phyloP scores from a whole-genome alignment of 768 basidiomycete genomes.

The Tremella fuciformis region DNA sequence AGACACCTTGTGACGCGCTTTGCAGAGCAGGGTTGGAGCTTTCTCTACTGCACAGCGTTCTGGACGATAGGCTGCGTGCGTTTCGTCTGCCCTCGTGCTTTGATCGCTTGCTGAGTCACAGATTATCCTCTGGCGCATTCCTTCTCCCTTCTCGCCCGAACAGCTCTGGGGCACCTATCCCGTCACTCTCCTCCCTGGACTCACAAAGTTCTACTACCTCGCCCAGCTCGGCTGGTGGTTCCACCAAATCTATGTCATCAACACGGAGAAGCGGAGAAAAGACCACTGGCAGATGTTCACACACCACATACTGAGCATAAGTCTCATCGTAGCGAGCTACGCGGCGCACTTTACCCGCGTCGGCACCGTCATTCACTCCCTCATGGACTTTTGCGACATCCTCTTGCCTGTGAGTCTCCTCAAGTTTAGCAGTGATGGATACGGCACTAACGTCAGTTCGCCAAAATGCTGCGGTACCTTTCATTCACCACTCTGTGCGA shows the following conservation, averaged over 20 bases:
- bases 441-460: constrained; percentile 58
- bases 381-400: constrained; percentile 95
- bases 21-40: constrained; percentile 91
- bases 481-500: constrained; percentile 66
- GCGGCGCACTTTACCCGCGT: constrained; percentile 78
- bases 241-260: constrained; percentile 86
- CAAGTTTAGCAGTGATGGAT: not conserved
- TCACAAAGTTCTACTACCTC: constrained; percentile 86
- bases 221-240: constrained; percentile 81
- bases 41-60: constrained; percentile 72
- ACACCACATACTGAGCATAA: constrained; percentile 86
- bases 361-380: constrained; percentile 80
- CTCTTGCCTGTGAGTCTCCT: constrained; percentile 69
- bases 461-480: constrained; percentile 93
- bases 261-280: constrained; percentile 85
- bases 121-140: constrained; percentile 76
- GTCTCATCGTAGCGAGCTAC: constrained; percentile 75
- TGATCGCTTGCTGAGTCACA: constrained; percentile 48
- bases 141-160: constrained; percentile 62
- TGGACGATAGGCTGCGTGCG: constrained; percentile 78
- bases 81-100: constrained; percentile 3
- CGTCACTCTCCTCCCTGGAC: constrained; percentile 70
- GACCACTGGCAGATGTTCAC: constrained; percentile 96
- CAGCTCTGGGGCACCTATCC: constrained; percentile 80
- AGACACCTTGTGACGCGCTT: constrained; percentile 77